These are phyloP conservation scores for Stipa capillata DNA, from an alignment of 176 grass and related monocot species.

Conservation along the genomic window DNA sequence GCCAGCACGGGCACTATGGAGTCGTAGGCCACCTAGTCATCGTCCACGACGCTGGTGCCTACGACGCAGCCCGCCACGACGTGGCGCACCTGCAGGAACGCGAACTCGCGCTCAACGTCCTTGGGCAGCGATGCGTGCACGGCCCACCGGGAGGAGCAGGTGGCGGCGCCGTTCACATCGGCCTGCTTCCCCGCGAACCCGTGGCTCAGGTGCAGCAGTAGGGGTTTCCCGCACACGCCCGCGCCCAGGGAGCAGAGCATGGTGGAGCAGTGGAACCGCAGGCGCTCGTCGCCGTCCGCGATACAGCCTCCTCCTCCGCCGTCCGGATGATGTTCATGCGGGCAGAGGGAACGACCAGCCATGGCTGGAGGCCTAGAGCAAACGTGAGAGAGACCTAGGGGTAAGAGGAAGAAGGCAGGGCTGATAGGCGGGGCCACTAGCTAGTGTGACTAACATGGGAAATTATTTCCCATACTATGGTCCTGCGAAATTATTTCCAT, in stretches of 20 bases:
- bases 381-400: no score
- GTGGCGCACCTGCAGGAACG: slow-evolving; percentile 64
- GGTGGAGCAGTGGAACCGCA: slow-evolving; percentile 81
- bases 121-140: slow-evolving; percentile 57
- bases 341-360: no score
- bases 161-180: slow-evolving; percentile 62
- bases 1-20: slow-evolving; percentile 34
- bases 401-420: no score
- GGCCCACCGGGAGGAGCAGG: slow-evolving; percentile 47
- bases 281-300: slow-evolving; percentile 84
- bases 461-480: no score
- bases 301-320: slow-evolving; percentile 59
- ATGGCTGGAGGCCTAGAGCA: no score
- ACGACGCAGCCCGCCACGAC: slow-evolving; percentile 66
- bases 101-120: slow-evolving; percentile 77
- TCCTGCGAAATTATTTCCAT: no score
- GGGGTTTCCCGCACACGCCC: slow-evolving; percentile 58
- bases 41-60: not conserved
- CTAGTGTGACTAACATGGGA: no score
- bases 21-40: slow-evolving; percentile 47
- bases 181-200: slow-evolving; percentile 79
- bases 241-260: slow-evolving; percentile 53
- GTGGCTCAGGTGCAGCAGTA: slow-evolving; percentile 74
- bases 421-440: no score
- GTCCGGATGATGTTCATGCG: no score